phyloP scores from a whole-genome alignment of 495 filamentous ascomycete genomes.

The Penicillium arizonense region DNA sequence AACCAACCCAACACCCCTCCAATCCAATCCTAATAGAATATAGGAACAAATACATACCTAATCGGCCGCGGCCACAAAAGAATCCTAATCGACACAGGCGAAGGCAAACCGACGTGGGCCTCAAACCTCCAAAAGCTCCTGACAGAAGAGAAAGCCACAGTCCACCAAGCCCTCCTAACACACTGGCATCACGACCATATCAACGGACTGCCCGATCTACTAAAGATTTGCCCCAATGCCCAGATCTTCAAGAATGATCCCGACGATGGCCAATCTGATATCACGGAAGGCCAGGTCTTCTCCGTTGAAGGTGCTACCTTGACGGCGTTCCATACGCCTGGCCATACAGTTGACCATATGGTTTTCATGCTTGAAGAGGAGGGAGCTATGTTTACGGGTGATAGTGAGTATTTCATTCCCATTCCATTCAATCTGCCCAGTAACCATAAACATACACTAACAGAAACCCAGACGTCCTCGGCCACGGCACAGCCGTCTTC shows the following conservation, averaged over 20 bases:
- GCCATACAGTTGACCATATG: slow-evolving; percentile 88
- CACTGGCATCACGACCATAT: slow-evolving; percentile 92
- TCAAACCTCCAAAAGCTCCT: slow-evolving; percentile 60
- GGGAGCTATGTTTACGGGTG: slow-evolving; percentile 87
- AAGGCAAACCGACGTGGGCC: slow-evolving; percentile 63
- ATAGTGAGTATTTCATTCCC: slow-evolving; percentile 50
- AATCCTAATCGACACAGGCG: slow-evolving; percentile 78
- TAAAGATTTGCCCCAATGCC: slow-evolving; percentile 56
- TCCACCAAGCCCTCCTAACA: slow-evolving; percentile 69
- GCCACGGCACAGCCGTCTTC: slow-evolving; percentile 91
- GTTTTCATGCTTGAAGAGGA: slow-evolving; percentile 68
- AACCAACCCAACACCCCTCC: not conserved
- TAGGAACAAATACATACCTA: slow-evolving; percentile 86
- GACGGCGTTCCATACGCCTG: slow-evolving; percentile 73
- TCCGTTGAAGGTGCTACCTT: slow-evolving; percentile 72
- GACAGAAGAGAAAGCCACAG: slow-evolving; percentile 58
- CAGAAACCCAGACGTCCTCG: slow-evolving; percentile 63
- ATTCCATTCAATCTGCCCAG: not conserved
- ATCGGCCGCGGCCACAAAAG: slow-evolving; percentile 66
- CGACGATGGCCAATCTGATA: slow-evolving; percentile 37
- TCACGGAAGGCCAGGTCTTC: slow-evolving; percentile 73
- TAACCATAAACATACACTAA: not conserved
- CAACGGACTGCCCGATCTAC: slow-evolving; percentile 68
- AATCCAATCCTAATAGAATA: slow-evolving; percentile 3
- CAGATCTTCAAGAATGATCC: slow-evolving; percentile 52